Percentiles rank a stretch among this genome's conserved stretches.
Evolutionary conservation across 306 rosid species (phyloP).

Genomic region (Echinosophora koreensis): DNA sequence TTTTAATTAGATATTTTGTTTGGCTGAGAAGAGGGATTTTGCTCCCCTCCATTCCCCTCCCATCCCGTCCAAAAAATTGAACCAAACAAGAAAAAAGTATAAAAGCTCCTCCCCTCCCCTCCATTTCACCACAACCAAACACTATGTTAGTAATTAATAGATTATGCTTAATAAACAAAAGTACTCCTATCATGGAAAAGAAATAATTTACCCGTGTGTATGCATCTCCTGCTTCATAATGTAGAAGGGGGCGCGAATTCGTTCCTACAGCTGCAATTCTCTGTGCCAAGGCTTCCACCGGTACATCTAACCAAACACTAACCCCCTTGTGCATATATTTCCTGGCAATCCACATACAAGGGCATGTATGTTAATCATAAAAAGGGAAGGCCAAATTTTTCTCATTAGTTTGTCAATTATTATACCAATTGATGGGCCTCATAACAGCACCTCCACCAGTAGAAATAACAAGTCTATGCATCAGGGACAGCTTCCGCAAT

Average conservation of each 20-base stretch:
- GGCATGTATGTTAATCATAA: conserved; percentile 30
- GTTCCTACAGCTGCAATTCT: conserved; percentile 94
- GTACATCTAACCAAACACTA: conserved; percentile 95
- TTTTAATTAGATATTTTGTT: too few relatives aligned
- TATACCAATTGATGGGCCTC: conserved; percentile 91
- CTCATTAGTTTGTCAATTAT: conserved; percentile 27
- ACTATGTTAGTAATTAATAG: neutral
- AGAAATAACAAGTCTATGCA: conserved; percentile 74
- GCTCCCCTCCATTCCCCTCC: too few relatives aligned
- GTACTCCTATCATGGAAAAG: conserved; percentile 17
- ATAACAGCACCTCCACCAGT: conserved; percentile 97
- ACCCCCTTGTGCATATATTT: conserved; percentile 87
- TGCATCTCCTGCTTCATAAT: conserved; percentile 76
- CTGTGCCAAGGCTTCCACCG: conserved; percentile 87
- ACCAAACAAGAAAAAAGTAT: too few relatives aligned
- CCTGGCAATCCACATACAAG: conserved; percentile 60
- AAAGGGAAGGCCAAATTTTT: conserved; percentile 9
- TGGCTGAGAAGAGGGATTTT: too few relatives aligned
- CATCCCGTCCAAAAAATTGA: too few relatives aligned
- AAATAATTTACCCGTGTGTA: conserved; percentile 70
- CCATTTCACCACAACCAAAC: too few relatives aligned
- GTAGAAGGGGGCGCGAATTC: conserved; percentile 90
- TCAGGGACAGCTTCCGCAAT: conserved; percentile 69
- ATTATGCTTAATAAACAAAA: neutral
- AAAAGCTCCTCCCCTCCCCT: too few relatives aligned